Evolutionary conservation across 495 filamentous ascomycete genomes (phyloP).

Genomic region (Pseudomonodictys pantanalensis): DNA sequence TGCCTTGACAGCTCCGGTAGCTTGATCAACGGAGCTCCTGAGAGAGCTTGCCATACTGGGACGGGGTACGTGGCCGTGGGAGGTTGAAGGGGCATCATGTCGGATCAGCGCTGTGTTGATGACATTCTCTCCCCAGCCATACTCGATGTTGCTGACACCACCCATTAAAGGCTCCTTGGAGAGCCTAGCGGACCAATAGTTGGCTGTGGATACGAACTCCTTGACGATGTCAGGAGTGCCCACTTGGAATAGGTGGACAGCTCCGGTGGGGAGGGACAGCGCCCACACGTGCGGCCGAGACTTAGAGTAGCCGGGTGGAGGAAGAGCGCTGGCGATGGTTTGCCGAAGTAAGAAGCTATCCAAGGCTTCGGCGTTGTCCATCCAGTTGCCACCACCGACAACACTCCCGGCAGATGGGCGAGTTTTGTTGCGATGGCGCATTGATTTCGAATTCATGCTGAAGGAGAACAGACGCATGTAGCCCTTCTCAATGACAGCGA

Average conservation of each 20-base stretch:
- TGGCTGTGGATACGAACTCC: slow-evolving; percentile 91
- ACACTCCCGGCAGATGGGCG: slow-evolving; percentile 56
- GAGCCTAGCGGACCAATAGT: slow-evolving; percentile 95
- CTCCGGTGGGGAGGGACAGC: slow-evolving; percentile 84
- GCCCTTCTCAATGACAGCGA: slow-evolving; percentile 98
- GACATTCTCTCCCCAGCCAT: slow-evolving; percentile 90
- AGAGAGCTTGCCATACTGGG: slow-evolving; percentile 70
- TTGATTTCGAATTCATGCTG: slow-evolving; percentile 63
- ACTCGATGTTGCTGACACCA: slow-evolving; percentile 94
- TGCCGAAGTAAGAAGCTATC: slow-evolving; percentile 86
- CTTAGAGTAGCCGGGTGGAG: slow-evolving; percentile 89
- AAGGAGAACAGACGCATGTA: slow-evolving; percentile 95
- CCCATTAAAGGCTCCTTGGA: slow-evolving; percentile 90
- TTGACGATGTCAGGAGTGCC: slow-evolving; percentile 91
- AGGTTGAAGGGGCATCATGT: slow-evolving; percentile 41
- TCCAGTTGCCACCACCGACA: slow-evolving; percentile 96
- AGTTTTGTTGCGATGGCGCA: slow-evolving; percentile 65
- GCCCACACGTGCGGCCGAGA: slow-evolving; percentile 91
- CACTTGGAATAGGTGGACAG: slow-evolving; percentile 95
- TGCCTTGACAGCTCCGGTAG: slow-evolving; percentile 49
- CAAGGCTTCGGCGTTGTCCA: slow-evolving; percentile 84
- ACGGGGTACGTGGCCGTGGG: slow-evolving; percentile 30
- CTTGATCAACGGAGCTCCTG: slow-evolving; percentile 68
- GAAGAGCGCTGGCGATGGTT: slow-evolving; percentile 85
- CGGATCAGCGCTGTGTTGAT: slow-evolving; percentile 70